These are phyloP conservation scores for Aspergillus ochraceus DNA, from an alignment of 2,329 filamentous ascomycete genomes.

Conservation along the genomic window DNA sequence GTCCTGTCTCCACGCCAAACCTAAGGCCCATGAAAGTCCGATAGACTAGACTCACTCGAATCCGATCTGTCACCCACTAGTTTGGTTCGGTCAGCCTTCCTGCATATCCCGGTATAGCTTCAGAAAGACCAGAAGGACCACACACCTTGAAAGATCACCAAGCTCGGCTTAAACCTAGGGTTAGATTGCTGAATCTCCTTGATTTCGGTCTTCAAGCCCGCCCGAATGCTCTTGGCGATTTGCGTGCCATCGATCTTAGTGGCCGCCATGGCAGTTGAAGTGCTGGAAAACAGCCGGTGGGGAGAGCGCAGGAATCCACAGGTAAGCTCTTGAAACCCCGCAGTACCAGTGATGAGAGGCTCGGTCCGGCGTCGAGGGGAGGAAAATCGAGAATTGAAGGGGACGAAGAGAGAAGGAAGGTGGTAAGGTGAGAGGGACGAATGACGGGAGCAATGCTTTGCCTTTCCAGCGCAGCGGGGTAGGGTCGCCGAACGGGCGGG, in stretches of 20 bases:
- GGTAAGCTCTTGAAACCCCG: conserved; percentile 1
- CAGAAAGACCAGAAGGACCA: background rate
- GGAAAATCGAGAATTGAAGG: conserved; percentile 11
- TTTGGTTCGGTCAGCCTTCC: conserved; percentile 6
- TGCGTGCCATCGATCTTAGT: conserved; percentile 93
- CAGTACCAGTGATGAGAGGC: conserved; percentile 16
- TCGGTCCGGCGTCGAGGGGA: conserved; percentile 16
- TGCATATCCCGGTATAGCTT: background rate
- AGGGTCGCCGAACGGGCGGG: conserved; percentile 22
- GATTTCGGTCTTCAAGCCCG: conserved; percentile 78
- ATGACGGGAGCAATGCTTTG: conserved; percentile 14
- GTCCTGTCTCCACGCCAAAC: conserved; percentile 3
- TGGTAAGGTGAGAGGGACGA: conserved; percentile 20
- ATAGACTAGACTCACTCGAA: conserved; percentile 67
- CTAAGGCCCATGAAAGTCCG: conserved; percentile 8
- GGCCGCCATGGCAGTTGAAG: conserved; percentile 71
- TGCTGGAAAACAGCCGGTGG: conserved; percentile 50
- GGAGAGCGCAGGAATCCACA: background rate
- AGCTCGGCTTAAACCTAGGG: conserved; percentile 80
- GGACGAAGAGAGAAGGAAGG: conserved; percentile 15
- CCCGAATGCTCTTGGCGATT: conserved; percentile 88
- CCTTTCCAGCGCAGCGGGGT: conserved; percentile 26
- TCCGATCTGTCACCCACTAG: conserved; percentile 89
- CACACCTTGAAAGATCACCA: conserved; percentile 93
- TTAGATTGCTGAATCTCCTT: conserved; percentile 76